Evolutionary conservation across 805 yeast genomes (phyloP).

Genomic region (Ogataea paraovalis): DNA sequence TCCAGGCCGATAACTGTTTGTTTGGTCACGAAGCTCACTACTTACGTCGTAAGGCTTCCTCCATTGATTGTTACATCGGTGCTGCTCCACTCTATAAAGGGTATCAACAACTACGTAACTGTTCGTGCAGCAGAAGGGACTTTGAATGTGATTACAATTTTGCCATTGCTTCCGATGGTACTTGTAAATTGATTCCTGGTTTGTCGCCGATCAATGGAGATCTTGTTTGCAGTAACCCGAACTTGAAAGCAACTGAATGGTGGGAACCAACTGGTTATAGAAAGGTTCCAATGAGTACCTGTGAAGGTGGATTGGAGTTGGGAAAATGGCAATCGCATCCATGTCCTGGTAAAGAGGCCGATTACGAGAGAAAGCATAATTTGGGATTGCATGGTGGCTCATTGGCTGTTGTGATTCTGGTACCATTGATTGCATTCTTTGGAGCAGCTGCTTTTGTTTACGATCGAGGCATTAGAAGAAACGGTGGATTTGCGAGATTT

Average conservation of each 20-base stretch:
- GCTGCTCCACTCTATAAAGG: slow-evolving; percentile 59
- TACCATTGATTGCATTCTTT: slow-evolving; percentile 54
- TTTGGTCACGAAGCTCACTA: slow-evolving; percentile 69
- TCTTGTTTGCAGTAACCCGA: slow-evolving; percentile 47
- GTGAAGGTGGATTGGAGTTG: slow-evolving; percentile 72
- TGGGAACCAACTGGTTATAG: slow-evolving; percentile 93
- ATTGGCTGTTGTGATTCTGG: slow-evolving; percentile 46
- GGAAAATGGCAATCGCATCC: slow-evolving; percentile 64
- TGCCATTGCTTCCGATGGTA: slow-evolving; percentile 65
- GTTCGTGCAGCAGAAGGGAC: slow-evolving; percentile 82
- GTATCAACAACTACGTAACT: slow-evolving; percentile 54
- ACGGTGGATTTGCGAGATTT: slow-evolving; percentile 70
- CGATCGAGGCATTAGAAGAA: slow-evolving; percentile 74
- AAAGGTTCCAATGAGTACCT: slow-evolving; percentile 77
- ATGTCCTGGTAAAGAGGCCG: slow-evolving; percentile 82
- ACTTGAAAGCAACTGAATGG: slow-evolving; percentile 57
- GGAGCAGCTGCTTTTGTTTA: slow-evolving; percentile 66
- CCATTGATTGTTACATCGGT: slow-evolving; percentile 65
- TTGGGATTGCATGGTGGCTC: slow-evolving; percentile 53
- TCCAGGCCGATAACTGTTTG: slow-evolving; percentile 48
- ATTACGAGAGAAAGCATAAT: slow-evolving; percentile 47
- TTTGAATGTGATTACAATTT: slow-evolving; percentile 93
- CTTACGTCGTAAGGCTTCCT: slow-evolving; percentile 53
- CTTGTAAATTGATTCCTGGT: slow-evolving; percentile 82
- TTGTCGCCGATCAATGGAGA: slow-evolving; percentile 60